Conservation (phyloP, 148 eudicot genomes). For the Bassia scoparia region DNA sequence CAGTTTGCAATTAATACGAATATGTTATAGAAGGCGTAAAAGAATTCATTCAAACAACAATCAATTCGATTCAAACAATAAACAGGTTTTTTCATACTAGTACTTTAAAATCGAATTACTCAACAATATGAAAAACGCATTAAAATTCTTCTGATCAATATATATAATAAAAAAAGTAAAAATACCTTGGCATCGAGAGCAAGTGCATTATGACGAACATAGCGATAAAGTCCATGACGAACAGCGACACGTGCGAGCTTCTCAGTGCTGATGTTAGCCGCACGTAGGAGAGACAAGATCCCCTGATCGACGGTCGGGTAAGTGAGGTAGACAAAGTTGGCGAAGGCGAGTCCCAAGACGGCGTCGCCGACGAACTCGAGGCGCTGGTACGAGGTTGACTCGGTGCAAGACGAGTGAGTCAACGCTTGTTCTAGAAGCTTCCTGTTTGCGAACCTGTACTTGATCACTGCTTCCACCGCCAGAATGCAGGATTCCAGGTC, state of each 20-base stretch:
- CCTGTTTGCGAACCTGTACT: conserved; percentile 48
- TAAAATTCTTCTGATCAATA: neutral
- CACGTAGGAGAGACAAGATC: conserved; percentile 48
- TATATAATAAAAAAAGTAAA: neutral
- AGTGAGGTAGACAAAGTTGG: conserved; percentile 38
- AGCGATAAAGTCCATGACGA: conserved; percentile 42
- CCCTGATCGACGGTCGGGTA: conserved; percentile 65
- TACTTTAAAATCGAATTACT: too few species aligned
- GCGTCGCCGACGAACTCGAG: conserved; percentile 91
- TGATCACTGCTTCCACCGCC: conserved; percentile 48
- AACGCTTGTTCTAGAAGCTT: conserved; percentile 59
- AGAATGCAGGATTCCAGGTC: conserved; percentile 36
- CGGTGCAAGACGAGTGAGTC: conserved; percentile 61
- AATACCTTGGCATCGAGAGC: conserved; percentile 54
- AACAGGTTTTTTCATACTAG: too few species aligned
- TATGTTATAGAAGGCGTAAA: too few species aligned
- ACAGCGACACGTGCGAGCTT: conserved; percentile 76
- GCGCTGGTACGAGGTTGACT: conserved; percentile 53
- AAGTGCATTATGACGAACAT: conserved; percentile 48
- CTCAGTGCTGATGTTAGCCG: conserved; percentile 78
- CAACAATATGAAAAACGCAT: too few species aligned
- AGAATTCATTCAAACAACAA: too few species aligned
- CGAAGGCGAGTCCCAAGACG: conserved; percentile 51
- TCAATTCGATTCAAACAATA: too few species aligned
- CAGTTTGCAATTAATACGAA: too few species aligned